Conservation (phyloP, 371 early-diverging fungal genomes). For the Nematocida ironsii region DNA sequence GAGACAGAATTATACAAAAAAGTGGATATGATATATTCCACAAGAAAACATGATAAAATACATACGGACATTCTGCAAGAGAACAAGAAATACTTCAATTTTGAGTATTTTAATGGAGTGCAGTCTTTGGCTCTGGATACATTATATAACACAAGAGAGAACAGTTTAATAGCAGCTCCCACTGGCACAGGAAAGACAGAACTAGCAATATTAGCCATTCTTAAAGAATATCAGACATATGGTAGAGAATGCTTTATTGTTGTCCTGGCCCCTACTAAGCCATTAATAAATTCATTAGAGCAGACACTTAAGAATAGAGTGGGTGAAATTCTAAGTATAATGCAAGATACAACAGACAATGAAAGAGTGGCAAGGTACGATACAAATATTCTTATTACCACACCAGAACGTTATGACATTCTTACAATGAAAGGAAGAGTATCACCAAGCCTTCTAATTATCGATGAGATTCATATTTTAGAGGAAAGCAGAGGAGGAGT, state of each 20-base stretch:
- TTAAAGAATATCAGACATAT: neutral
- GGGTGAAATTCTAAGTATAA: neutral
- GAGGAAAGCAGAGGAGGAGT: constrained; percentile 39
- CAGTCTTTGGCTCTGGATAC: constrained; percentile 31
- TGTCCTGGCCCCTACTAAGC: constrained; percentile 55
- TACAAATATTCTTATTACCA: constrained; percentile 49
- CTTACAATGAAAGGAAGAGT: constrained; percentile 38
- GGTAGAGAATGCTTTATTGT: constrained; percentile 1
- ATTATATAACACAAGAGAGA: constrained; percentile 36
- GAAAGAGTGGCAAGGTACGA: neutral
- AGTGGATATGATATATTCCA: neutral
- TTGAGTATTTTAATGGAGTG: constrained; percentile 34
- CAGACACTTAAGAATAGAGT: constrained; percentile 26
- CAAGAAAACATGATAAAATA: neutral
- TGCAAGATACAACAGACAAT: constrained; percentile 7
- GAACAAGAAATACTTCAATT: neutral
- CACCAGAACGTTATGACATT: constrained; percentile 60
- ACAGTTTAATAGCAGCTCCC: constrained; percentile 58
- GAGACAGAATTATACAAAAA: constrained; percentile 1
- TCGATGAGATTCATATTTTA: constrained; percentile 61
- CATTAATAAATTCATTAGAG: constrained; percentile 31
- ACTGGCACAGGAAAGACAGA: constrained; percentile 61
- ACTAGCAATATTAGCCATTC: constrained; percentile 44
- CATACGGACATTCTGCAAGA: neutral
- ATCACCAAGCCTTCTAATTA: constrained; percentile 36